phyloP scores from a whole-genome alignment of 73 alveolate species.

The Tetrahymena borealis region DNA sequence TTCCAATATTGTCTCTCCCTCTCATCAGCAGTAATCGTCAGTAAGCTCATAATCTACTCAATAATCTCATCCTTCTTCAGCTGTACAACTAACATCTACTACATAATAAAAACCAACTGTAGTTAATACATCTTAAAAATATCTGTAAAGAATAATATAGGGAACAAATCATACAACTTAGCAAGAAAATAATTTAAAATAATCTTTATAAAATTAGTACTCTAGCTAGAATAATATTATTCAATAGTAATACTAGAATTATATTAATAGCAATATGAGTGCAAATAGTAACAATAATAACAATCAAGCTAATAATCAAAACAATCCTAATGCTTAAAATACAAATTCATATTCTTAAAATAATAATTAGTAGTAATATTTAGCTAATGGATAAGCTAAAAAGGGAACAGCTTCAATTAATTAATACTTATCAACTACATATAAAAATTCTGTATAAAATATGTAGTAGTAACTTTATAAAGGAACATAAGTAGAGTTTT shows the following conservation, averaged over 20 bases:
- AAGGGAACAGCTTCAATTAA: background rate
- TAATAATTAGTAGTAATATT: background rate
- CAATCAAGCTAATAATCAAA: background rate
- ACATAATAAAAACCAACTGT: background rate
- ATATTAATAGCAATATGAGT: background rate
- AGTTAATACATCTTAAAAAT: background rate
- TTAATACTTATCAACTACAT: background rate
- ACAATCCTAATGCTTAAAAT: background rate
- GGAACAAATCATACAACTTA: background rate
- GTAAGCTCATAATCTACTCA: background rate
- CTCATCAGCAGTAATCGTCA: background rate
- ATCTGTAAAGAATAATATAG: background rate
- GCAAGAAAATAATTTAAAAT: background rate
- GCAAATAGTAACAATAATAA: background rate
- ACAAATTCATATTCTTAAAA: background rate
- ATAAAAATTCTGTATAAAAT: background rate
- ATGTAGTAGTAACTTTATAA: background rate
- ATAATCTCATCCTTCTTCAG: background rate
- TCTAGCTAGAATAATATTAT: background rate
- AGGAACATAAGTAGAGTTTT: background rate
- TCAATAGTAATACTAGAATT: background rate
- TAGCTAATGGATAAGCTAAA: background rate
- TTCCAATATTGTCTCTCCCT: background rate
- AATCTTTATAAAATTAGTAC: background rate
- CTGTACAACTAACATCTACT: background rate